Evolutionary conservation across 306 rosid genomes (phyloP), one percentile per base, ranked within the genome.

Genomic region (Datisca glomerata): DNA sequence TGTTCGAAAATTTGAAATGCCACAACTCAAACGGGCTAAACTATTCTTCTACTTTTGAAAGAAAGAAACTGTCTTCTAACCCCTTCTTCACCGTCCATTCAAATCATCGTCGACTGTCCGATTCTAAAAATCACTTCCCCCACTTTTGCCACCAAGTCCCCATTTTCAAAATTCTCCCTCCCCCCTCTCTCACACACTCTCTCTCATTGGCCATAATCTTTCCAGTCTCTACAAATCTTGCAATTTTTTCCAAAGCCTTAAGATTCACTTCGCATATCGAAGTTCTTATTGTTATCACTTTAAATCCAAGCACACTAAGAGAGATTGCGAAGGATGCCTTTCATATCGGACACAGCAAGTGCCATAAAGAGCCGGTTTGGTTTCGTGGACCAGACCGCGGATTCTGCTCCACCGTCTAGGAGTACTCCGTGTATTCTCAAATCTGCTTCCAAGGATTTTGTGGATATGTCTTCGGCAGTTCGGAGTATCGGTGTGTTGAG

Each of bases 321-420:
- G 36, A 31, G 36, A 14, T 49, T 40, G 6, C 51, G 14, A 25
- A 21, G 24, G 51, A 87, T 89, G 95, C 64, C 98, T 33, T 80
- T 84, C 70, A 37, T 80, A 18, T 89, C 93, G 0, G 95, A 89
- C 59, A 73, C 95, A 0, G 86, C 93, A 0, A 80, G 81, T 34
- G 93, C 98, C 9, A 68, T 80, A 50, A 89, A 80, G 72, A 84
- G 71, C 66, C 69, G 91, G 22, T 84, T 80, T 24, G 93, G 98
- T 11, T 80, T 80, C 70, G 86, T 77, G 9, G 80, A 78, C 57
- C 93, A 65, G 41, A 41, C 86, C 10, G 61, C 79, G 18, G 78
- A 63, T 41, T 51, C 70, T 11, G 12, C 45, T 23, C 67, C 68
- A 12, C 53, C 69, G 12, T 58, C 60, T 29, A 87, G 74, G 53